These are phyloP conservation scores for Boletus semigastroideus DNA, from an alignment of 1,284 basidiomycete species.

Conservation along the genomic window DNA sequence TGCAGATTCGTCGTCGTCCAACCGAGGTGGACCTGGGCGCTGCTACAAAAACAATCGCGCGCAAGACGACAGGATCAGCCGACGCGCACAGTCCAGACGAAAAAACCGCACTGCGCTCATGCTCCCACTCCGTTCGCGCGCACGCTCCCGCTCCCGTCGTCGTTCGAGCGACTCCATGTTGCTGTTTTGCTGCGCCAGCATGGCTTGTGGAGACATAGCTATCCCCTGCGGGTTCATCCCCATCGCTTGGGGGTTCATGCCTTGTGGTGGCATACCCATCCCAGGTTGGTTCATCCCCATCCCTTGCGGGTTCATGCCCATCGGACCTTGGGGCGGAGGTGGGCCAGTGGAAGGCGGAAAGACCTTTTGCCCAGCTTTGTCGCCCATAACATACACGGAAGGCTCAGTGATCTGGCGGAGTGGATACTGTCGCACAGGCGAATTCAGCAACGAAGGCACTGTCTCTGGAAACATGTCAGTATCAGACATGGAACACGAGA, in stretches of 20 bases:
- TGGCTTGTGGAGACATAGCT: conserved; percentile 50
- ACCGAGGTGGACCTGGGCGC: conserved; percentile 41
- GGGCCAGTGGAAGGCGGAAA: conserved; percentile 41
- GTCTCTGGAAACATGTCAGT: conserved; percentile 45
- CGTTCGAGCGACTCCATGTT: conserved; percentile 68
- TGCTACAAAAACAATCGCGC: conserved; percentile 6
- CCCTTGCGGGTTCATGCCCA: conserved; percentile 28
- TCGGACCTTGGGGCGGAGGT: conserved; percentile 28
- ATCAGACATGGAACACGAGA: neutral
- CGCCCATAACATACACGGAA: conserved; percentile 63
- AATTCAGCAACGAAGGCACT: conserved; percentile 50
- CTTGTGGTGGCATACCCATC: conserved; percentile 31
- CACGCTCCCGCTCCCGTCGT: conserved; percentile 51
- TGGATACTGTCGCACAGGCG: conserved; percentile 67
- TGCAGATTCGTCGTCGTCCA: conserved; percentile 70
- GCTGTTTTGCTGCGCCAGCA: conserved; percentile 68
- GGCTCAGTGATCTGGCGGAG: conserved; percentile 64
- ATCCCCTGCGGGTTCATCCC: conserved; percentile 27
- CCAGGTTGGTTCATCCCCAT: conserved; percentile 30
- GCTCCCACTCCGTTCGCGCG: conserved; percentile 31
- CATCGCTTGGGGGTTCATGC: conserved; percentile 30
- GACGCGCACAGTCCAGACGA: neutral
- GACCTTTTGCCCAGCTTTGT: conserved; percentile 65
- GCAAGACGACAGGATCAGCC: conserved; percentile 2
- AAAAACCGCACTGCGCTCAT: conserved; percentile 17